Base-by-base conservation (phyloP, 1,284 basidiomycete genomes). In the Ustilago nuda region DNA sequence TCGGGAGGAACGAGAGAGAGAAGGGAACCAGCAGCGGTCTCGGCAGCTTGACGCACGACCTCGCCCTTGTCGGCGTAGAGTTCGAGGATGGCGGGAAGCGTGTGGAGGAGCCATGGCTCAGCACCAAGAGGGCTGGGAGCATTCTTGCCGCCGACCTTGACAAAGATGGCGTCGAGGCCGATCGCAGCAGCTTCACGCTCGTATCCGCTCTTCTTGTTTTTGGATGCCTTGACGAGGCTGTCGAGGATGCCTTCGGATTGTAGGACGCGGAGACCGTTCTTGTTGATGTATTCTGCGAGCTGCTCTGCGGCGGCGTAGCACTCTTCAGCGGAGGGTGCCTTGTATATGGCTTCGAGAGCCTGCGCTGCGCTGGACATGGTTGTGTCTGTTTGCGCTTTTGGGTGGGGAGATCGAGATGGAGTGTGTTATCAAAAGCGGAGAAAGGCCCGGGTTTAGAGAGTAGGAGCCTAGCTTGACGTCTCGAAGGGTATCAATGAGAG, bases 41-140 rank as follows among this genome's bases (percentile, higher is more conserved):
- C 88, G 23, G 95, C 93, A 27, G 94, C 94, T 56, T 88, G 87
- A 72, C 94, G 91, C 63, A 98, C 94, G 46, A 95, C 93, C 73
- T 96, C 93, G 69, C 94, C 94, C 87, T 98, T 98, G 87, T 99
- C 96, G 89, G 94, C 92, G 86, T 93, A 92, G 53, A 95, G 89
- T 75, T 94, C 93, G 84, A 94, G 92, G 52, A 98, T 87, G 58
- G 91, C 86, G 12, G 93, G 90, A 55, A 99, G 90, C 27, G 92
- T 91, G 5, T 92, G 89, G 19, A 98, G 88, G 37, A 98, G 89
- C 74, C 94, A 89, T n/a, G 94, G 94, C 66, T 92, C 94, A 56
- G 89, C 88, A 39, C 95, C 90, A 45, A 78, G 86, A 37, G 82
- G 85, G 61, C 81, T 93, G 91, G 85, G 94, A 91, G 86, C 80